These are phyloP conservation scores for Salix suchowensis DNA, from an alignment of 345 rosid genomes.

Conservation along the genomic window DNA sequence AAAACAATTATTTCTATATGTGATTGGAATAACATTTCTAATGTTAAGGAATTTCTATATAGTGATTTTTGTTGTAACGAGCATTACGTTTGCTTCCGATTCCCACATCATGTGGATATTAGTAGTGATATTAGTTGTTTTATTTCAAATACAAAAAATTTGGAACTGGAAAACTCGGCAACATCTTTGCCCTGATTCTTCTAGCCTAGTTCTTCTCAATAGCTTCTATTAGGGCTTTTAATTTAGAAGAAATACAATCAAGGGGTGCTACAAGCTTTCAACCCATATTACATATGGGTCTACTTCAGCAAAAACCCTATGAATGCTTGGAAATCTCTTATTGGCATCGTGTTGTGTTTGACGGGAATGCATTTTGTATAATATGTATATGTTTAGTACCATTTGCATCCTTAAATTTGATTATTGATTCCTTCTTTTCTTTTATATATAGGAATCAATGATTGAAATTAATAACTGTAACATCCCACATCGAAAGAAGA, in stretches of 20 bases:
- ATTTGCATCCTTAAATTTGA: too few relatives aligned
- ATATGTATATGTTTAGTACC: too few relatives aligned
- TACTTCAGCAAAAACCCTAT: conserved; percentile 42
- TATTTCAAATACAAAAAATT: conserved; percentile 45
- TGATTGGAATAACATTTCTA: background rate
- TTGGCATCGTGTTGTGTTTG: conserved; percentile 33
- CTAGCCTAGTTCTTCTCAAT: conserved; percentile 12
- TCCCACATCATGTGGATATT: conserved; percentile 32
- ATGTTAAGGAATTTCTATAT: conserved; percentile 32
- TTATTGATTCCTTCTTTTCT: too few relatives aligned
- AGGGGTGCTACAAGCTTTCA: conserved; percentile 31
- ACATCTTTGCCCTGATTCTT: conserved; percentile 42
- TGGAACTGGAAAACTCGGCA: conserved; percentile 50
- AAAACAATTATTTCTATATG: background rate
- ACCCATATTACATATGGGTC: conserved; percentile 32
- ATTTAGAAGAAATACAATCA: conserved; percentile 35
- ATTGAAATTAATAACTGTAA: too few relatives aligned
- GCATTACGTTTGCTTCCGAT: conserved; percentile 37
- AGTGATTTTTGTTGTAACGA: conserved; percentile 18
- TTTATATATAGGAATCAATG: too few relatives aligned
- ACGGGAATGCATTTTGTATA: conserved; percentile 28
- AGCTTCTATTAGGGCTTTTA: conserved; percentile 36
- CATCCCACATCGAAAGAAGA: too few relatives aligned
- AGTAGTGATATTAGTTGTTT: conserved; percentile 29
- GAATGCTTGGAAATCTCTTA: conserved; percentile 52